Base-by-base conservation (phyloP, 805 yeast species). In the Jamesozyma lodderae region DNA sequence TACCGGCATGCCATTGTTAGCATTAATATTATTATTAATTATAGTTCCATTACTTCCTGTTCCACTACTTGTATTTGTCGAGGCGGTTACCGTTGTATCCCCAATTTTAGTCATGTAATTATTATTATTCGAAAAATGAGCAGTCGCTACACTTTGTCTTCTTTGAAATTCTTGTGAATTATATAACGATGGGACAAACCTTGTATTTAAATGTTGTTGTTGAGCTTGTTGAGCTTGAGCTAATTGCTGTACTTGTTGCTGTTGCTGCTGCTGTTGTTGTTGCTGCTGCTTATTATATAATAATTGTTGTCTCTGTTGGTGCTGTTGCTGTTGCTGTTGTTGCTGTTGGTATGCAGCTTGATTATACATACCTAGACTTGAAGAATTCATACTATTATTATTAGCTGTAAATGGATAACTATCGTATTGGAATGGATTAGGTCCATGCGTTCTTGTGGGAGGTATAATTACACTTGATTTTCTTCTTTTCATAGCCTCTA, bases 361-460 rank as follows among this genome's bases (percentile, higher is more conserved):
- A 25, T 23, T 26, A 18, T 17, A 16, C 15, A 18, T 17, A 6
- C 17, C 17, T 14, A 13, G 6, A 15, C 14, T 20, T 8, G 8
- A 7, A 15, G 21, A 19, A 25, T 20, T n/a, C 19, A 25, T 29
- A 14, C 23, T 25, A 23, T 35, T 31, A 6, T 24, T 25, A 22
- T 36, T 38, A 20, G 23, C 29, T 13, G 29, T 30, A 10, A 28
- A 17, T 38, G 46, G 37, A 32, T 40, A 38, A 16, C 42, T 60
- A n/a, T 61, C 49, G 41, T 56, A 64, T 37, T 61, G 59, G 26
- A 49, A 57, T 7, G 64, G 62, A 18, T 57, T 59, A 4, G 72
- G 70, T 11, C 64, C 70, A 2, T 69, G 68, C 1, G 69, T 70
- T 45, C 73, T 55, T 2, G 67, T 51, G 13, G 73, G 73, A 2